Base-by-base conservation (phyloP, 257 asterid species). In the Cynanchum wilfordii region DNA sequence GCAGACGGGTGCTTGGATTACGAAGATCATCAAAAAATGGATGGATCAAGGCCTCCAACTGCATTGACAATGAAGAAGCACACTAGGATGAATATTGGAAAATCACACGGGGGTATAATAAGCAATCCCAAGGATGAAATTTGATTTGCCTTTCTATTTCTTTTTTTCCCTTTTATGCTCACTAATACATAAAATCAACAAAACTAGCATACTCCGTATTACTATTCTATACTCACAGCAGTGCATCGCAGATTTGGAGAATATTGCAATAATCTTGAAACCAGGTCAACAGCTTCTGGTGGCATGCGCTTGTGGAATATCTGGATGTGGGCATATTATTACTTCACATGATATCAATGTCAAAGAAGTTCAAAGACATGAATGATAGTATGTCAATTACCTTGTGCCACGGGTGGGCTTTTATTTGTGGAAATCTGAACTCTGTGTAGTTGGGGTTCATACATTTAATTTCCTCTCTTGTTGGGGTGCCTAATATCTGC, bases 391-490 rank as follows among this genome's bases (percentile, higher is more conserved):
- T 5, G n/a, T 47, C 29, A 30, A 29, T 22, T 11, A 76, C 80
- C 80, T 76, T 76, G 76, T 87, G 92, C 97, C 93, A 87, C 2
- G 96, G 97, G 69, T 89, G 93, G 70, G 94, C 90, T 80, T 89
- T 91, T 54, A 91, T 86, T 81, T 91, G 97, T 36, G 94, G 97
- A 77, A 89, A 89, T 63, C 89, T 91, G 81, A 86, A 86, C 87
- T 91, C 96, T 0, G 85, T 91, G 78, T 91, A 89, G 60, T 87
- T 86, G 22, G 96, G 97, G 71, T 91, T 91, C 97, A 91, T 91
- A 85, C 97, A 89, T 76, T 86, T 91, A 62, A 91, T 91, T 82
- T 91, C 97, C 88, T 91, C 96, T 78, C 92, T 84, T 30, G 95
- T 91, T 71, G 97, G 95, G 74, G 96, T 87, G 29, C 97, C 97